Evolutionary conservation across 176 grass and related monocot species (phyloP), one percentile per base, ranked within the genome.

Genomic region (Oropetium thomaeum): DNA sequence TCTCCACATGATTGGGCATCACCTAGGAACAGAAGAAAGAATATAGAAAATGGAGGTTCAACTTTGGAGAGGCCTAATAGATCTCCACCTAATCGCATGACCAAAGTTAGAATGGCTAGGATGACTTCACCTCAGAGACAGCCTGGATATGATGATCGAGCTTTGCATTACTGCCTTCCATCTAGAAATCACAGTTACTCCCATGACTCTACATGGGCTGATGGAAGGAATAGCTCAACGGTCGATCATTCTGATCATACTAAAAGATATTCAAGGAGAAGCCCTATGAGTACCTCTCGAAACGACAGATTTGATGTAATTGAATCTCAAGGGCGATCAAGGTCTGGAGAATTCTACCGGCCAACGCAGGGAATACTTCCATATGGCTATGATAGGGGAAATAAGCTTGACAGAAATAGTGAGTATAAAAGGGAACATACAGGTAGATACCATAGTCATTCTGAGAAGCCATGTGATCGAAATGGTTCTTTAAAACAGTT

Each of bases 1-100:
- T 98, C 96, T 17, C 96, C 96, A 53, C 82, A 83, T 79, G 20
- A 62, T 69, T 94, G 96, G 91, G n/a, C 89, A 40, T 86, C 87
- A 12, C 81, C 89, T 39, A 79, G 78, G 66, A 78, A 71, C 70
- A 91, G 89, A 80, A 82, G 81, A 77, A 79, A 89, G 20, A 74
- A 71, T 35, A 58, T 85, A 16, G 32, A 42, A 42, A 89, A 86
- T 79, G 82, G 80, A 62, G 79, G 64, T 30, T 74, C 84, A 73
- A 78, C 71, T 79, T 80, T 84, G 48, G 62, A 35, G 67, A 90
- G 78, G 51, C 77, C 65, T 77, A 93, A 84, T 69, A 87, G 81
- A 49, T 93, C 90, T 84, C 80, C 83, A 10, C 42, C 78, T 82
- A 85, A 82, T 88, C 67, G 63, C 62, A 82, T 70, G 63, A 58